Conservation (phyloP, 108 stramenopile species). For the Stephanodiscus triporus region DNA sequence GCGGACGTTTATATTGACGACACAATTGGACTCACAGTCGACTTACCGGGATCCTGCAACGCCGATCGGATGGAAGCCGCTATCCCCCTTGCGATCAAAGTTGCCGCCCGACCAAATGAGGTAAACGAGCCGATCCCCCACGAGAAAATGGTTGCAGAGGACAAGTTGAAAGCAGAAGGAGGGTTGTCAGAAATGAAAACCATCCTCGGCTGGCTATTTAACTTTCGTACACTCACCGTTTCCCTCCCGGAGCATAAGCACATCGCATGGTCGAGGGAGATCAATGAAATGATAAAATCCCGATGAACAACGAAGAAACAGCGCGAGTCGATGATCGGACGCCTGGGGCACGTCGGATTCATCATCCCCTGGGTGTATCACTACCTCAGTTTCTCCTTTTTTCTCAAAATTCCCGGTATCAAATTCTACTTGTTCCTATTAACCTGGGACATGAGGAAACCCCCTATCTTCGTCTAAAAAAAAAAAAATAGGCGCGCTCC, state of each 20-base stretch:
- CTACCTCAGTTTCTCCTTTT: too few species aligned
- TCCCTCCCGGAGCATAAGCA: background rate
- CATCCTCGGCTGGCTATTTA: background rate
- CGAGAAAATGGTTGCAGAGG: background rate
- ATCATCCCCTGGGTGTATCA: conserved; percentile 1
- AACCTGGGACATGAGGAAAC: too few species aligned
- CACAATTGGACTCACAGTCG: background rate
- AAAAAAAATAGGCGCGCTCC: too few species aligned
- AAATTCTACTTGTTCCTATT: too few species aligned
- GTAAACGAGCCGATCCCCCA: background rate
- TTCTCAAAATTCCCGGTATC: too few species aligned
- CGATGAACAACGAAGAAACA: background rate
- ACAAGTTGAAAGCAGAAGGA: background rate
- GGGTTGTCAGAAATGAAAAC: background rate
- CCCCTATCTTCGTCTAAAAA: too few species aligned
- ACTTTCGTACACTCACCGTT: background rate
- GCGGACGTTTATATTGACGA: background rate
- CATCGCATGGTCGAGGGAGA: background rate
- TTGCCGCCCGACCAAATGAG: background rate
- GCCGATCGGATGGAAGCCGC: background rate
- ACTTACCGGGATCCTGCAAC: background rate
- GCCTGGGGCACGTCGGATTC: background rate
- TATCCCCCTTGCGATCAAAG: background rate
- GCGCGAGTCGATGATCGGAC: background rate
- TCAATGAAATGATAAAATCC: background rate